Conservation (phyloP, 371 early-diverging fungal species). For the Mycotypha africana region DNA sequence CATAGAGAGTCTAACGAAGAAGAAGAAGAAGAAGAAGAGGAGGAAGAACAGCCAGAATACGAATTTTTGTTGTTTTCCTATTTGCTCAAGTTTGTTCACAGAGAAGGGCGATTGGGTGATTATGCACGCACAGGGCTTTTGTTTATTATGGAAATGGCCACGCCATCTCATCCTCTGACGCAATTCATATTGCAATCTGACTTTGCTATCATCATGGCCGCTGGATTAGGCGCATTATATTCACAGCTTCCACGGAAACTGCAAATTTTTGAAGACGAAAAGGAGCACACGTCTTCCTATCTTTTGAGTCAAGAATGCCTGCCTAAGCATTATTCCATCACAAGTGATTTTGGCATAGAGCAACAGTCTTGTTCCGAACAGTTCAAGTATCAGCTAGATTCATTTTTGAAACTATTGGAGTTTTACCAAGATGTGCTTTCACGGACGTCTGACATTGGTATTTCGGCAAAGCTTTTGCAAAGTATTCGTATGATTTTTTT, state of each 20-base stretch:
- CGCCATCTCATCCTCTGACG: conserved; percentile 63
- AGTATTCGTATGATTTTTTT: conserved; percentile 77
- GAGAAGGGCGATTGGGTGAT: conserved; percentile 85
- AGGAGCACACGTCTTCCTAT: conserved; percentile 33
- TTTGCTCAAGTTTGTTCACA: conserved; percentile 79
- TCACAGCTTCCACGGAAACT: conserved; percentile 87
- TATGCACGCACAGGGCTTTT: conserved; percentile 86
- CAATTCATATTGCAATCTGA: conserved; percentile 79
- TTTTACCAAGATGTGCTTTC: conserved; percentile 84
- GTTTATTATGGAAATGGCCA: conserved; percentile 83
- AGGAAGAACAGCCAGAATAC: conserved; percentile 44
- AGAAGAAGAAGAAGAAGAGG: no score
- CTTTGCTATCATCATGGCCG: conserved; percentile 76
- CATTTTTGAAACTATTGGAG: conserved; percentile 73
- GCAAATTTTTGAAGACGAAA: conserved; percentile 47
- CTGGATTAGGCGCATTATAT: conserved; percentile 86
- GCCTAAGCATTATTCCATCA: background rate
- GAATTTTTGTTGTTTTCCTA: conserved; percentile 87
- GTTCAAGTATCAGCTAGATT: conserved; percentile 73
- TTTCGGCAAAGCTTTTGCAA: conserved; percentile 53
- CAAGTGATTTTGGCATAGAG: conserved; percentile 30
- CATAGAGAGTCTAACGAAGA: no score
- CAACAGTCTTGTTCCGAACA: conserved; percentile 51
- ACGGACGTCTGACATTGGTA: conserved; percentile 59
- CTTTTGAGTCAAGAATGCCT: conserved; percentile 37